Conservation (phyloP, 768 basidiomycete genomes). For the Macrolepiota dolichaula region DNA sequence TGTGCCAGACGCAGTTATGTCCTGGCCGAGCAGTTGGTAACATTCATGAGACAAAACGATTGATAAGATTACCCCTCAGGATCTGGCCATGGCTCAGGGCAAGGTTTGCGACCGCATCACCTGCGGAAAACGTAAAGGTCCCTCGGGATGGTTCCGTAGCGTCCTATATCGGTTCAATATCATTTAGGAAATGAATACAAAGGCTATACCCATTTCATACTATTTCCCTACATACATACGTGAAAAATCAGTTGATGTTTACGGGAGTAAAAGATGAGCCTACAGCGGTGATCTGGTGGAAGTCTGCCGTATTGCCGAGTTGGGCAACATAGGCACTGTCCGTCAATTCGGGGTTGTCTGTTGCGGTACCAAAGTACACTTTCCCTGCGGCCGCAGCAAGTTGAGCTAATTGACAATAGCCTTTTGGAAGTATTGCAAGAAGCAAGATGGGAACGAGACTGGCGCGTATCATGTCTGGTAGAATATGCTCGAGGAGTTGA, state of each 20-base stretch:
- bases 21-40: slow-evolving; percentile 20
- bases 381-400: slow-evolving; percentile 39
- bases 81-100: slow-evolving; percentile 44
- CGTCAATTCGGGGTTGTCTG: slow-evolving; percentile 41
- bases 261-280: not conserved
- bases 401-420: not conserved
- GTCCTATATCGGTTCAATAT: slow-evolving; percentile 24
- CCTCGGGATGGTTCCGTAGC: slow-evolving; percentile 49
- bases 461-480: not conserved
- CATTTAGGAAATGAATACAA: not conserved
- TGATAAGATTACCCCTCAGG: slow-evolving; percentile 32
- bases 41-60: not conserved
- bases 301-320: slow-evolving; percentile 32
- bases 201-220: slow-evolving; percentile 43
- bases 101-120: slow-evolving; percentile 42
- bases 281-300: slow-evolving; percentile 43
- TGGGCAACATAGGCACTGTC: slow-evolving; percentile 36
- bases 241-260: not conserved
- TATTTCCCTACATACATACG: slow-evolving; percentile 30
- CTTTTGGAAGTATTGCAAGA: not conserved
- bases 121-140: slow-evolving; percentile 42
- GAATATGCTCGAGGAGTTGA: not conserved
- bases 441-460: not conserved
- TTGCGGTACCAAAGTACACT: slow-evolving; percentile 46
- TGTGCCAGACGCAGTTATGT: slow-evolving; percentile 48